Conservation (phyloP, 2,329 filamentous ascomycete genomes). For the Incumbomyces lentus region DNA sequence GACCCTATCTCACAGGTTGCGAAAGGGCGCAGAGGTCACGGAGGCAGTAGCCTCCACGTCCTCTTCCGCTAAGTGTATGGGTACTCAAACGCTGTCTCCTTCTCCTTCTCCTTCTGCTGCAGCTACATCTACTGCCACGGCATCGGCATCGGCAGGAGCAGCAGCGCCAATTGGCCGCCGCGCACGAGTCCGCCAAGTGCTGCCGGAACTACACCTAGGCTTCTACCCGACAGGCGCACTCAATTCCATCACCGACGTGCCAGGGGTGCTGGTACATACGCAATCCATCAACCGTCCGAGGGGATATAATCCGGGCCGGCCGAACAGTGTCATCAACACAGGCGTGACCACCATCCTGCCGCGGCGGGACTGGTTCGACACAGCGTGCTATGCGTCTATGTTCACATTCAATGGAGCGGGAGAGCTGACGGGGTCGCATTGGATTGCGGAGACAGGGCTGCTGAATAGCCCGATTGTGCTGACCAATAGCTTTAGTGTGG, state of each 20-base stretch:
- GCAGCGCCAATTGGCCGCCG: neutral
- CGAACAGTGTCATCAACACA: slow-evolving; percentile 27
- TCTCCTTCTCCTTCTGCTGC: too few relatives aligned
- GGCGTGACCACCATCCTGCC: slow-evolving; percentile 37
- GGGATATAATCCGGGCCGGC: slow-evolving; percentile 22
- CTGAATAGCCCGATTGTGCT: slow-evolving; percentile 50
- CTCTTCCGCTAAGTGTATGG: too few relatives aligned
- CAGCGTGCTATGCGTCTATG: slow-evolving; percentile 33
- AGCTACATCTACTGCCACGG: too few relatives aligned
- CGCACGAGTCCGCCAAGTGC: slow-evolving; percentile 26
- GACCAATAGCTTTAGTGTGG: slow-evolving; percentile 49
- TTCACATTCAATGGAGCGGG: slow-evolving; percentile 57
- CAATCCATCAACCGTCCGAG: slow-evolving; percentile 26
- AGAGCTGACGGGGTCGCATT: slow-evolving; percentile 52
- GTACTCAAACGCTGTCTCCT: too few relatives aligned
- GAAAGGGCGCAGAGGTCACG: too few relatives aligned
- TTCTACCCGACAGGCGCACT: slow-evolving; percentile 26
- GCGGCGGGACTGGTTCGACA: slow-evolving; percentile 31
- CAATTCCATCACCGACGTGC: slow-evolving; percentile 36
- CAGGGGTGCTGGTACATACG: slow-evolving; percentile 33
- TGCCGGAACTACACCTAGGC: slow-evolving; percentile 25
- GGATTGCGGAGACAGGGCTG: slow-evolving; percentile 52
- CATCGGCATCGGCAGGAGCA: too few relatives aligned
- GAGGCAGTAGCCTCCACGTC: too few relatives aligned
- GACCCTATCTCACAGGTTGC: too few relatives aligned